Base-by-base conservation (phyloP, 2,329 filamentous ascomycete species). In the Fusarium chuoi region DNA sequence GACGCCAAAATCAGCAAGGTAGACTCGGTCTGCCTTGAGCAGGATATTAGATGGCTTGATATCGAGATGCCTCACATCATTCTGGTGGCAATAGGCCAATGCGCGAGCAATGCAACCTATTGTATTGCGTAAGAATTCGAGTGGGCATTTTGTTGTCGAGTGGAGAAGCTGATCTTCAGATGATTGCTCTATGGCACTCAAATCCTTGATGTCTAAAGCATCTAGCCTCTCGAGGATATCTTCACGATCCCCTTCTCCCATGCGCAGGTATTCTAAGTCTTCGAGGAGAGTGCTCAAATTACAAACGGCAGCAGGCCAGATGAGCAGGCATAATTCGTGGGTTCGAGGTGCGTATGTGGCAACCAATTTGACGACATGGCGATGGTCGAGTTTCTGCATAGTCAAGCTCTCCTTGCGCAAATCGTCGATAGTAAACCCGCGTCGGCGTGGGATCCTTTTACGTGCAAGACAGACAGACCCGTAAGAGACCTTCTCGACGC, bases 1-100 rank as follows among this genome's bases (percentile, higher is more conserved):
- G 30, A 87, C 86, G 41, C 85, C 86, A 78, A 87, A 87, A 73
- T 87, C 86, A 28, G 85, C 84, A 20, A 87, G 79, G 65, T 87
- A 87, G 14, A 87, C 85, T 14, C 83, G 80, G 11, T 83, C 82
- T 4, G 84, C 81, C 62, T 82, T 84, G 13, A 87, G 78, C 6
- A 87, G 80, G 57, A 87, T 86, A 59, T 87, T 87, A 41, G 82
- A 82, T 4, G 85, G 86, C 66, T 87, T 87, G 41, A 87, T 82
- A 60, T 87, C 84, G 9, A 85, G 81, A 70, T 87, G 85, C 28
- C 85, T 81, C 18, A 87, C 83, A 24, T 83, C 78, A 54, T 83
- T 80, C 22, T 78, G 73, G 73, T 86, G 85, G 62, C 83, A 85
- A 64, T 85, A 82, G 3, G 82, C 79, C 65, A 86, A 78, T 9